Evolutionary conservation across 371 early-diverging fungal genomes (phyloP).

Genomic region (Mucor irregularis): DNA sequence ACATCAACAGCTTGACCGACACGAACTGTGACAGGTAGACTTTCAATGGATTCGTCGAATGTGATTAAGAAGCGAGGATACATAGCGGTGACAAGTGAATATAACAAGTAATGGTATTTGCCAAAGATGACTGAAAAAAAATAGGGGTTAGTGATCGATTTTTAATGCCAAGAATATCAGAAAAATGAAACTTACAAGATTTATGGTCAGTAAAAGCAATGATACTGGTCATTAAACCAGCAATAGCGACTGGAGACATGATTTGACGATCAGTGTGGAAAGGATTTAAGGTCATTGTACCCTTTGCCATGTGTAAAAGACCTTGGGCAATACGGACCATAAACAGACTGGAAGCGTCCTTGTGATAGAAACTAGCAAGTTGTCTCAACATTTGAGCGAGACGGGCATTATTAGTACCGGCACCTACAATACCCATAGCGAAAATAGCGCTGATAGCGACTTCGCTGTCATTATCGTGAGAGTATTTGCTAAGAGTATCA

Average conservation of each 20-base stretch:
- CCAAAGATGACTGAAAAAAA: conserved; percentile 70
- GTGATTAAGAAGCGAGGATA: conserved; percentile 98
- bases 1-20: conserved; percentile 99
- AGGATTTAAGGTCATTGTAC: conserved; percentile 95
- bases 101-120: conserved; percentile 91
- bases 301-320: conserved; percentile 97
- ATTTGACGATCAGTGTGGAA: conserved; percentile 90
- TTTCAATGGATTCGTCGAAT: conserved; percentile 83
- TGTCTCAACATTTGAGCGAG: conserved; percentile 97
- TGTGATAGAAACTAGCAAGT: conserved; percentile 95
- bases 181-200: conserved; percentile 58
- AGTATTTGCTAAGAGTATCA: conserved; percentile 95
- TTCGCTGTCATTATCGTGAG: conserved; percentile 94
- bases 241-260: conserved; percentile 89
- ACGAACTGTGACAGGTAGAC: conserved; percentile 83
- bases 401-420: conserved; percentile 99
- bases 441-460: conserved; percentile 96
- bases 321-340: conserved; percentile 98
- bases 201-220: conserved; percentile 92
- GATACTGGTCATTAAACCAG: conserved; percentile 84
- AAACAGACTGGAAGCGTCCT: conserved; percentile 91
- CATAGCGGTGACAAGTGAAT: conserved; percentile 91
- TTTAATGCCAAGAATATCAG: neutral
- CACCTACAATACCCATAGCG: conserved; percentile 98
- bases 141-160: neutral